Percentiles rank a stretch among this genome's conserved stretches.
phyloP scores from a whole-genome alignment of 805 yeast species.

The Phaffomyces antillensis region DNA sequence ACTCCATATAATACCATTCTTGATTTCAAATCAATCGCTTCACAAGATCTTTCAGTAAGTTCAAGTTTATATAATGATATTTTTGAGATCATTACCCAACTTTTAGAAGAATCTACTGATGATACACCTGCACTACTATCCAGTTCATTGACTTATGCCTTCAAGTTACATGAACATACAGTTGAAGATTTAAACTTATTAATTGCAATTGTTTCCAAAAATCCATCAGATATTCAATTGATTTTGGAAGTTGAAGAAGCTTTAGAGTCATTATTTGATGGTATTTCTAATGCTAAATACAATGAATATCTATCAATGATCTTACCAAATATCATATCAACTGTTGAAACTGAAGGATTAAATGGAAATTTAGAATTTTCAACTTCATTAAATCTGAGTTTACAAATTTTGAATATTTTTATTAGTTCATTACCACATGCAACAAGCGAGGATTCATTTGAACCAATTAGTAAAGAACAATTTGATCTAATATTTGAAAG shows the following conservation, averaged over 20 bases:
- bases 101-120: conserved; percentile 62
- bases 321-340: conserved; percentile 42
- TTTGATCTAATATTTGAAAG: conserved; percentile 38
- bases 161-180: conserved; percentile 35
- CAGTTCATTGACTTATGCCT: conserved; percentile 58
- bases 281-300: conserved; percentile 39
- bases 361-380: conserved; percentile 38
- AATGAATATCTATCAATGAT: conserved; percentile 40
- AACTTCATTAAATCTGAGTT: conserved; percentile 49
- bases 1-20: conserved; percentile 42
- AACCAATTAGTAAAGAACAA: conserved; percentile 1
- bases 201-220: conserved; percentile 59
- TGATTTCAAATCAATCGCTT: conserved; percentile 3
- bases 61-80: conserved; percentile 17
- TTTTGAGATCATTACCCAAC: conserved; percentile 19
- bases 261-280: conserved; percentile 49
- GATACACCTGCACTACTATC: conserved; percentile 71
- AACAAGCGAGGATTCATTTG: conserved; percentile 23
- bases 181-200: conserved; percentile 43
- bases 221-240: conserved; percentile 67
- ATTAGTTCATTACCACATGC: conserved; percentile 30
- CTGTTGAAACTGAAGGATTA: conserved; percentile 21
- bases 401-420: conserved; percentile 48
- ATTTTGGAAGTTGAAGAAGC: conserved; percentile 64
- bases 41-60: conserved; percentile 21